Evolutionary conservation across 108 stramenopile species (phyloP).

Genomic region (Nitzschia putrida): DNA sequence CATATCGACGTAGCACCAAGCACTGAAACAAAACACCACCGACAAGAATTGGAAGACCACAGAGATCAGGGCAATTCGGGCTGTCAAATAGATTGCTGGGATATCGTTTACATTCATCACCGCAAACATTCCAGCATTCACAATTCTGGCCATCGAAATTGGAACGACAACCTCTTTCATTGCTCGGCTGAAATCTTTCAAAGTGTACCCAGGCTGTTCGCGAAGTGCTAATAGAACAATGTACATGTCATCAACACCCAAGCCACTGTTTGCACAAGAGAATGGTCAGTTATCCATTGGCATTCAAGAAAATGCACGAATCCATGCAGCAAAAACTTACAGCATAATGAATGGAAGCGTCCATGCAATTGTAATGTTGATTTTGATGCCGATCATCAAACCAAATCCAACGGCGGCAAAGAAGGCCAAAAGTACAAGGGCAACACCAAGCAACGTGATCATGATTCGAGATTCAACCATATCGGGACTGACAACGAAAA

Average conservation of each 20-base stretch:
- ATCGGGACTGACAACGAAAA: constrained; percentile 38
- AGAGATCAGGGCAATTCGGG: constrained; percentile 31
- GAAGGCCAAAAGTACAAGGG: constrained; percentile 42
- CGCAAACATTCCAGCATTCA: constrained; percentile 47
- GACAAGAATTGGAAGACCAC: constrained; percentile 41
- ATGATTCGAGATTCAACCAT: constrained; percentile 41
- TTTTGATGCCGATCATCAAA: constrained; percentile 41
- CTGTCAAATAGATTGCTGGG: constrained; percentile 46
- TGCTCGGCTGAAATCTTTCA: constrained; percentile 25
- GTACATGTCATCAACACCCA: constrained; percentile 57
- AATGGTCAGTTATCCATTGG: neutral
- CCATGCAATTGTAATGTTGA: constrained; percentile 49
- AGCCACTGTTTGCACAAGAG: no score
- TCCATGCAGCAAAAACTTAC: constrained; percentile 1
- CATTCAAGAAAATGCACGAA: no score
- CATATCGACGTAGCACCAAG: constrained; percentile 52
- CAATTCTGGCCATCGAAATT: constrained; percentile 46
- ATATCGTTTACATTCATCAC: constrained; percentile 40
- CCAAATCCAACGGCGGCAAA: constrained; percentile 48
- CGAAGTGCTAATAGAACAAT: constrained; percentile 45
- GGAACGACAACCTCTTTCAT: constrained; percentile 49
- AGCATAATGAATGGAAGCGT: constrained; percentile 57
- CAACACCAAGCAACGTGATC: constrained; percentile 40
- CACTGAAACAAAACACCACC: constrained; percentile 44
- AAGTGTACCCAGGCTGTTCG: constrained; percentile 28